These are phyloP conservation scores for Populus simonii DNA, from an alignment of 345 rosid species.

Conservation along the genomic window DNA sequence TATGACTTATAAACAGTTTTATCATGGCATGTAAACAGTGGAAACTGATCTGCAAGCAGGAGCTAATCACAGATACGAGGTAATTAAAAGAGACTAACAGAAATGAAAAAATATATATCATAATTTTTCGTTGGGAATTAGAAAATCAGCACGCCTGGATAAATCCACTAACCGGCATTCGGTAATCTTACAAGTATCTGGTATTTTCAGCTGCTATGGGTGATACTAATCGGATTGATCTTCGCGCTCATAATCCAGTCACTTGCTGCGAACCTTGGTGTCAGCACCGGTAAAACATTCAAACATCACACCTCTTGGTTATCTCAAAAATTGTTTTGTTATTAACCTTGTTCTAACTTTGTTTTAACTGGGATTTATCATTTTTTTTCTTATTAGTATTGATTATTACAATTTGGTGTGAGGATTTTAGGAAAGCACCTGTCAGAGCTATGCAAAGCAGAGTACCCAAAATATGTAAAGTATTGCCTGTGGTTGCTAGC, in stretches of 20 bases:
- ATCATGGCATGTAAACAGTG: conserved; percentile 32
- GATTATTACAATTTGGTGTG: not conserved
- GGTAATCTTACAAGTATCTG: not conserved
- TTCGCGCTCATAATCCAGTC: conserved; percentile 72
- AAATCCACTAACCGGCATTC: not conserved
- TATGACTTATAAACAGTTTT: not conserved
- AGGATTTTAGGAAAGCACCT: conserved; percentile 50
- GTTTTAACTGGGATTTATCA: not conserved
- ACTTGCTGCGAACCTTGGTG: conserved; percentile 70
- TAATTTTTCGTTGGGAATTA: too few relatives aligned
- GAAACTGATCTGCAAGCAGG: conserved; percentile 79
- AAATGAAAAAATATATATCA: too few relatives aligned
- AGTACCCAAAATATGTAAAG: conserved; percentile 51
- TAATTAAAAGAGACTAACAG: not conserved
- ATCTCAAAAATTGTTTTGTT: too few relatives aligned
- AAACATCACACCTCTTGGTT: not conserved
- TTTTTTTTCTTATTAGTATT: not conserved
- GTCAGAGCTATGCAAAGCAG: conserved; percentile 62
- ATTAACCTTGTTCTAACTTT: not conserved
- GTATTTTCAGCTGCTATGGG: conserved; percentile 55
- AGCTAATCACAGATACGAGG: conserved; percentile 55
- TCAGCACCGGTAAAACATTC: conserved; percentile 46
- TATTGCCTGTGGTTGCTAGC: conserved; percentile 65
- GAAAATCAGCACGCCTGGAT: too few relatives aligned
- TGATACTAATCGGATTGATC: conserved; percentile 49